Conservation (phyloP, 192 early-diverging fungal genomes). For the Coemansia sp. region DNA sequence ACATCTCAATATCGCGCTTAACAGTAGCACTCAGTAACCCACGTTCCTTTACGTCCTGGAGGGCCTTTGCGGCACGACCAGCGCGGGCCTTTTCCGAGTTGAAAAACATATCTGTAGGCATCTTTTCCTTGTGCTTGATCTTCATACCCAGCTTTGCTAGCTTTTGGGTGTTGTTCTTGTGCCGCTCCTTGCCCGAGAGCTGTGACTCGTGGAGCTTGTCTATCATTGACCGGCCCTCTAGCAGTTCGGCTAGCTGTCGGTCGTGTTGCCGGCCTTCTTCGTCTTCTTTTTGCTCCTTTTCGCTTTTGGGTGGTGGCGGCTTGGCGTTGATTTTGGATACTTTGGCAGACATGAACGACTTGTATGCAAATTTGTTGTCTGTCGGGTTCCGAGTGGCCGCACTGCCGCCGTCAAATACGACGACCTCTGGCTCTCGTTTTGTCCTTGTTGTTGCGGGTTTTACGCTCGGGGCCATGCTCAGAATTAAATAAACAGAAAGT, state of each 20-base stretch:
- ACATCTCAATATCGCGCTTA: slow-evolving; percentile 35
- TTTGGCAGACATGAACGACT: slow-evolving; percentile 55
- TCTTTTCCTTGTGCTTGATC: slow-evolving; percentile 35
- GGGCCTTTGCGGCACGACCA: slow-evolving; percentile 14
- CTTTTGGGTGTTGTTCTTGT: slow-evolving; percentile 42
- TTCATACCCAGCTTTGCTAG: slow-evolving; percentile 47
- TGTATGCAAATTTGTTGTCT: slow-evolving; percentile 38
- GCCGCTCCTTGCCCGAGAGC: slow-evolving; percentile 42
- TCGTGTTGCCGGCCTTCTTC: slow-evolving; percentile 27
- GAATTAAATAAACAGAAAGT: neutral
- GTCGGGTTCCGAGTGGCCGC: neutral
- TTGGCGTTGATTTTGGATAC: slow-evolving; percentile 80
- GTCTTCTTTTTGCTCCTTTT: slow-evolving; percentile 72
- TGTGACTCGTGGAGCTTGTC: slow-evolving; percentile 51
- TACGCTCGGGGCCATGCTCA: neutral
- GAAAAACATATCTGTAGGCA: slow-evolving; percentile 37
- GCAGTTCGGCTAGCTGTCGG: slow-evolving; percentile 34
- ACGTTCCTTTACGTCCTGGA: slow-evolving; percentile 45
- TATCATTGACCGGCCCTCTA: slow-evolving; percentile 42
- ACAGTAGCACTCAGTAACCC: slow-evolving; percentile 35
- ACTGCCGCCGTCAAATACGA: slow-evolving; percentile 32
- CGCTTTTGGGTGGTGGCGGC: slow-evolving; percentile 71
- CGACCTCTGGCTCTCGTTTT: slow-evolving; percentile 33
- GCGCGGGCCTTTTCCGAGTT: slow-evolving; percentile 19
- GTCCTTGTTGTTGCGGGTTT: neutral